Evolutionary conservation across 2,329 filamentous ascomycete species (phyloP), one percentile per base, ranked within the genome.

Genomic region (Trichoderma pleuroti): DNA sequence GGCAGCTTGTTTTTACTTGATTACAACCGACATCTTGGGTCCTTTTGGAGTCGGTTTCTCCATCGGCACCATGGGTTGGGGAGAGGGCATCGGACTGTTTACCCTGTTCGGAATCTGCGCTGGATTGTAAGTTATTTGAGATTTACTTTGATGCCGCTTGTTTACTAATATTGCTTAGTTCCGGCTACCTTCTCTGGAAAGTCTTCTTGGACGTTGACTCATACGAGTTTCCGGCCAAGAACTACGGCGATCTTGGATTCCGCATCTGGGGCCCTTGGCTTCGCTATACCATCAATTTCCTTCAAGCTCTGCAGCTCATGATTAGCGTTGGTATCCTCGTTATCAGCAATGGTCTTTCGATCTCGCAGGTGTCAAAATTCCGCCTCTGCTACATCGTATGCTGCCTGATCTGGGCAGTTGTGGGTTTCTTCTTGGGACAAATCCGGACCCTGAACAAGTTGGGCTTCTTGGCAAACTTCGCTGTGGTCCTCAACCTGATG

Each of bases 401-500:
- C 73, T 82, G 83, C 14, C 74, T 87, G 24, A 79, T 88, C 18
- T 87, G 85, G 74, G 82, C 83, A 63, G 74, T 84, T 12, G 80
- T 80, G 8, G 87, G 87, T 18, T 86, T 88, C 70, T 32, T 87
- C 11, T 72, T 88, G 4, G 85, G 85, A 4, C 87, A 88, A 73
- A 85, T 90, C 59, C 82, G 87, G 8, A 88, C 86, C 0, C 79
- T 90, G 39, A 83, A 86, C 74, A 78, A 81, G 11, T 86, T 86
- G 65, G 84, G 85, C 5, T 88, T 85, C 83, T 76, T 89, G 1
- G 86, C 87, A 16, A 88, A 87, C 72, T 74, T 84, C 18, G 83
- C 86, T 1, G 83, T 89, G 11, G 89, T 85, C 84, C 74, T 88
- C 64, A 89, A 88, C 72, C 72, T 89, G 26, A 74, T 86, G 42